Base-by-base conservation (phyloP, 805 yeast species). In the Yamadazyma scolyti region DNA sequence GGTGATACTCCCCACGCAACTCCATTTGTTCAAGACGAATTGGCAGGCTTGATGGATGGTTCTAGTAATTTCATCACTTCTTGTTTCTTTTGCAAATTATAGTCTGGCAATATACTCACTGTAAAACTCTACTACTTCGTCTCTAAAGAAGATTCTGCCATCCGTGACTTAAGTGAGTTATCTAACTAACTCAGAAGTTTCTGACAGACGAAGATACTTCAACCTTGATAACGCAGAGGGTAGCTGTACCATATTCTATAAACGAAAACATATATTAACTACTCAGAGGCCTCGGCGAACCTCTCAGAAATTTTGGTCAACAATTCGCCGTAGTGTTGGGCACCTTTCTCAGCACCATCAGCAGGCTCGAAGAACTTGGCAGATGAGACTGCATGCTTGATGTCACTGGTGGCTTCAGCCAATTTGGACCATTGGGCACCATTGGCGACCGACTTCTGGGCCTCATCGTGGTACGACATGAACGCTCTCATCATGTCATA, bases 401-500 rank as follows among this genome's bases (percentile, higher is more conserved):
- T 84, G 56, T 90, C 97, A 37, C 84, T 52, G 34, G 97, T 93
- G 37, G 87, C 74, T 54, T 89, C 97, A 26, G 93, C 54, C 46
- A 93, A 75, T 71, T 87, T 93, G 43, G 84, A 76, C 99, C 99
- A 93, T 59, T 75, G 78, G 20, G 95, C 90, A 54, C 97, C 97
- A 48, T 82, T 79, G 23, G 96, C 73, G 40, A 90, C 83, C 10
- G 97, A 95, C 69, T 88, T 89, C 68, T 90, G 97, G 19, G 99
- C 97, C 70, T 93, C 97, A 48, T 90, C 97, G 54, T 85, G 79
- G 65, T 93, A 93, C 20, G 88, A 65, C 37, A 89, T 78, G 52
- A 93, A 93, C 8, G 89, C 82, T 63, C 84, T 88, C 97, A 93
- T 89, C 98, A 93, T 93, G 59, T 86, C 93, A 49, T 77, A 82